A percentile compares a stretch with the other conserved stretches of the same genome.
phyloP scores from a whole-genome alignment of 257 asterid species.

The Nicotiana tomentosiformis region DNA sequence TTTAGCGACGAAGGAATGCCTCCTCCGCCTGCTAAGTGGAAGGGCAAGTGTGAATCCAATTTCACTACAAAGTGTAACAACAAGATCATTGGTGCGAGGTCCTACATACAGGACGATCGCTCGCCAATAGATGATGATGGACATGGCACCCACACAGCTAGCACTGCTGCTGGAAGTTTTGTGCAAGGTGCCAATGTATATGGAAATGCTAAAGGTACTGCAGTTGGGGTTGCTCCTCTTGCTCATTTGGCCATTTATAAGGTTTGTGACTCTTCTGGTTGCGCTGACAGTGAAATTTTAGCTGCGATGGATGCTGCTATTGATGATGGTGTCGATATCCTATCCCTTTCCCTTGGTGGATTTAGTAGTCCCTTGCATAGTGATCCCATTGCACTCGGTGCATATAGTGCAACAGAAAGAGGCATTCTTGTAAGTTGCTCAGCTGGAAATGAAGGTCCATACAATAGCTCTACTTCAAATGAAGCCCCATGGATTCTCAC shows the following conservation, averaged over 20 bases:
- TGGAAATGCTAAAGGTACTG: conserved; percentile 46
- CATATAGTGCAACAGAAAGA: conserved; percentile 32
- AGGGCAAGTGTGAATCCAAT: conserved; percentile 32
- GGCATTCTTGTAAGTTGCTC: conserved; percentile 43
- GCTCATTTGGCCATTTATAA: conserved; percentile 53
- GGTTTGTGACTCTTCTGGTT: conserved; percentile 13
- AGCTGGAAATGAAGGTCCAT: conserved; percentile 29
- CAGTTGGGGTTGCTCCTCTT: conserved; percentile 45
- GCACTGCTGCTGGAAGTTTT: conserved; percentile 51
- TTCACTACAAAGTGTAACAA: conserved; percentile 26
- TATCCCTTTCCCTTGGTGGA: conserved; percentile 29
- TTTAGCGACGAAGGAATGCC: conserved; percentile 45
- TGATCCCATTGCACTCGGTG: conserved; percentile 27
- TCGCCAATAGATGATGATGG: conserved; percentile 28
- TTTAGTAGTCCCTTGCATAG: background rate
- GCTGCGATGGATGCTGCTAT: conserved; percentile 50
- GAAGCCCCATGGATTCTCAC: conserved; percentile 51
- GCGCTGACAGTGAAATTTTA: conserved; percentile 24
- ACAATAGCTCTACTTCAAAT: background rate
- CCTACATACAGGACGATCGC: background rate
- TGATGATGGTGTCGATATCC: conserved; percentile 32
- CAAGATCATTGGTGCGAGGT: conserved; percentile 45
- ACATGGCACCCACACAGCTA: conserved; percentile 47
- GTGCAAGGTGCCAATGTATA: conserved; percentile 37
- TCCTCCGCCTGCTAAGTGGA: conserved; percentile 47